Evolutionary conservation across 441 rosid genomes (phyloP).

Genomic region (Populus hybrid): DNA sequence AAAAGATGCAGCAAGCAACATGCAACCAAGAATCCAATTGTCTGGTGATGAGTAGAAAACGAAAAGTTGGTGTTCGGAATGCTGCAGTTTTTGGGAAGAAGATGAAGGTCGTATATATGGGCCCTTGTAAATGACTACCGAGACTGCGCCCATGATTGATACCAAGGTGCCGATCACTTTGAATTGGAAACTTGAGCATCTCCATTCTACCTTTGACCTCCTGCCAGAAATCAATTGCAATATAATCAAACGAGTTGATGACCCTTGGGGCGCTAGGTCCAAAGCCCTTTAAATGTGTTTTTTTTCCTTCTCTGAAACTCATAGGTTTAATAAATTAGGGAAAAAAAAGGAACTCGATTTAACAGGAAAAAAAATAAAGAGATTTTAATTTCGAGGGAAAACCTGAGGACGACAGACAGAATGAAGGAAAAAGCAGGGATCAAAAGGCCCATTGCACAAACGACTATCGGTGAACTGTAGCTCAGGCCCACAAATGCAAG

Average conservation of each 20-base stretch:
- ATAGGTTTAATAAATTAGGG: too few relatives aligned
- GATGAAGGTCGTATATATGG: slow-evolving; percentile 46
- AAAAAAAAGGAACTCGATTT: too few relatives aligned
- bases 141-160: slow-evolving; percentile 50
- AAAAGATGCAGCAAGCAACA: slow-evolving; percentile 61
- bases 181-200: slow-evolving; percentile 40
- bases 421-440: slow-evolving; percentile 65
- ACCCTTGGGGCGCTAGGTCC: background rate
- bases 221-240: slow-evolving; percentile 22
- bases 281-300: background rate
- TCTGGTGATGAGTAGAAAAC: slow-evolving; percentile 54
- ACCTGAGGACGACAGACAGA: slow-evolving; percentile 56
- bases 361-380: too few relatives aligned
- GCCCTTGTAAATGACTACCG: slow-evolving; percentile 51
- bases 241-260: background rate
- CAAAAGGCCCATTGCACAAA: slow-evolving; percentile 74
- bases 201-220: slow-evolving; percentile 45
- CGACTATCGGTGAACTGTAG: slow-evolving; percentile 75
- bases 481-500: slow-evolving; percentile 63
- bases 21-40: slow-evolving; percentile 65
- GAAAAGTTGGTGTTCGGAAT: slow-evolving; percentile 33
- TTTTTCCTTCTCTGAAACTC: too few relatives aligned
- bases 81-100: slow-evolving; percentile 24
- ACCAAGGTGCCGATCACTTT: slow-evolving; percentile 52
- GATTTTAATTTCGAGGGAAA: background rate